Base-by-base conservation (phyloP, 2,329 filamentous ascomycete species). In the Leptosphaerulina australis region DNA sequence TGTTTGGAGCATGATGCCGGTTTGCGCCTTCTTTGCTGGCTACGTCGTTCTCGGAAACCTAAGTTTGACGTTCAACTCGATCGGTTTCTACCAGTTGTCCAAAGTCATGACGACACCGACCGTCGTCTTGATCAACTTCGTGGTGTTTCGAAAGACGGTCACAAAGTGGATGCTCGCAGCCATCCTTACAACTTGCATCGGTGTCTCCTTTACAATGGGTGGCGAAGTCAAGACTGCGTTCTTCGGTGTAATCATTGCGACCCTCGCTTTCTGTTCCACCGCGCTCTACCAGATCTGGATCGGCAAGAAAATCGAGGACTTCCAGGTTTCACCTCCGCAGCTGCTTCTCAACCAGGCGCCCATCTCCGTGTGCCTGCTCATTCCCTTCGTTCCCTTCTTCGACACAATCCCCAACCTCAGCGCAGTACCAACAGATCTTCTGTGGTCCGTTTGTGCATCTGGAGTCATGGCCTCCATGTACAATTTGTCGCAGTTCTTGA, bases 231-330 rank as follows among this genome's bases (percentile, higher is more conserved):
- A 72, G 46, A 76, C 72, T 7, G 67, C 70, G n/a, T 62, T 73
- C 3, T 65, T 75, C 10, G 76, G 76, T 20, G 71, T 74, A 18
- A 73, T 76, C 10, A 71, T 77, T 49, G 76, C 76, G 1, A 69
- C 71, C 3, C 61, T 74, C 25, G 76, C 76, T 7, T 77, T 78
- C 53, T 73, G 70, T 47, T 73, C 74, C 2, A 77, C 76, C 7
- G 76, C 75, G 1, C 73, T 78, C 36, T 78, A 78, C 53, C 75
- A 77, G 60, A 76, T 77, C 36, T 78, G 76, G 76, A 78, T 78
- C 49, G 76, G 75, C 55, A 77, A 77, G 70, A 77, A 77, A 62
- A 77, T 78, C 46, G 71, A 74, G 47, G 76, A 78, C 55, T 76
- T 78, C 49, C 65, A 63, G 26, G 76, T 77, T 10, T 73, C 74